Percentiles rank a stretch among this genome's conserved stretches.
These are phyloP conservation scores for Chamaecyparis obtusa DNA, from an alignment of 75 land plant genomes.

Conservation along the genomic window DNA sequence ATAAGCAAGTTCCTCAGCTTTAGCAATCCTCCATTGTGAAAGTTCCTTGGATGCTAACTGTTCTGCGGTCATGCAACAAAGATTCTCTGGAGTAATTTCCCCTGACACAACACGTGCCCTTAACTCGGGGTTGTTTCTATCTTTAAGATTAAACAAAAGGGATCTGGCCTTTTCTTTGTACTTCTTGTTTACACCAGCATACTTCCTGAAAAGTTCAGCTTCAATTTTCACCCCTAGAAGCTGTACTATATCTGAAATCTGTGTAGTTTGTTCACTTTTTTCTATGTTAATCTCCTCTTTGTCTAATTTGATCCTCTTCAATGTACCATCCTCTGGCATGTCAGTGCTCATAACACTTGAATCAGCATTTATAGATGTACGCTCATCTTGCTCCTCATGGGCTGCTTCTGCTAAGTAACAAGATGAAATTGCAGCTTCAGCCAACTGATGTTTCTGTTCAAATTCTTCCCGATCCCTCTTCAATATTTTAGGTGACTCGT, in stretches of 20 bases:
- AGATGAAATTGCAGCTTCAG: slow-evolving; percentile 30
- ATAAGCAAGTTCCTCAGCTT: slow-evolving; percentile 91
- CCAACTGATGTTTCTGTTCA: slow-evolving; percentile 16
- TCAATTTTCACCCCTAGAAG: slow-evolving; percentile 69
- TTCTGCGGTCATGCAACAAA: slow-evolving; percentile 90
- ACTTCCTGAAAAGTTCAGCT: slow-evolving; percentile 73
- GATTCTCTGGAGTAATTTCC: slow-evolving; percentile 72
- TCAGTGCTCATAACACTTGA: not conserved
- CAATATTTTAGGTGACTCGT: slow-evolving; percentile 7
- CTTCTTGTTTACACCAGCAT: slow-evolving; percentile 88
- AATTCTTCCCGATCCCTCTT: slow-evolving; percentile 20
- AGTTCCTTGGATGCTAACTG: slow-evolving; percentile 98
- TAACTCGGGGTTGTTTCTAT: slow-evolving; percentile 89
- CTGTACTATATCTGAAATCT: slow-evolving; percentile 29
- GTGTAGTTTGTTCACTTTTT: slow-evolving; percentile 15
- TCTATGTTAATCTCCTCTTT: slow-evolving; percentile 22
- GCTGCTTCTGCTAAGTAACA: not conserved
- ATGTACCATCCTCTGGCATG: not conserved
- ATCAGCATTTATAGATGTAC: not conserved
- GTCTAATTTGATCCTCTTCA: slow-evolving; percentile 23
- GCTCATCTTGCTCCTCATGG: slow-evolving; percentile 1
- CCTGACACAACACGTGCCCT: slow-evolving; percentile 86
- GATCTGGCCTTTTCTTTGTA: slow-evolving; percentile 98
- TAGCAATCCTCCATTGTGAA: slow-evolving; percentile 95
- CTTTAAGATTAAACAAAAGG: slow-evolving; percentile 90